phyloP scores from a whole-genome alignment of 768 basidiomycete genomes.

The Paxillus involutus region DNA sequence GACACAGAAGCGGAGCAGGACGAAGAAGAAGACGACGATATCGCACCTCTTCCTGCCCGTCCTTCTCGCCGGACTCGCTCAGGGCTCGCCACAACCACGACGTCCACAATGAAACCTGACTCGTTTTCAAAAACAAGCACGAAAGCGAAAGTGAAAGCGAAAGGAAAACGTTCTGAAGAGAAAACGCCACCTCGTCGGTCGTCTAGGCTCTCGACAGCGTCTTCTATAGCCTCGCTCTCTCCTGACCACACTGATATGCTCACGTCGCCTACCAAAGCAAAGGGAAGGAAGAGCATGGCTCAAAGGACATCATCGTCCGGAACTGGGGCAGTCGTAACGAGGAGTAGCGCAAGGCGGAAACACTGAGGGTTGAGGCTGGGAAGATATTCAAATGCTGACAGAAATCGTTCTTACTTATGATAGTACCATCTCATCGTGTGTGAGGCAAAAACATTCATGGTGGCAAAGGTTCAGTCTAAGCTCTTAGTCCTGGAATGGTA shows the following conservation, averaged over 20 bases:
- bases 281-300: slow-evolving; percentile 21
- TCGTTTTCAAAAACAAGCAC: slow-evolving; percentile 1
- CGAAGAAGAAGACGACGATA: slow-evolving; percentile 33
- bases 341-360: slow-evolving; percentile 33
- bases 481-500: no score
- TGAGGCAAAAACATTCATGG: no score
- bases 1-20: slow-evolving; percentile 23
- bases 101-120: slow-evolving; percentile 7
- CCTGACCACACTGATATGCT: slow-evolving; percentile 25
- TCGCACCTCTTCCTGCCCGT: slow-evolving; percentile 33
- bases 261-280: slow-evolving; percentile 23
- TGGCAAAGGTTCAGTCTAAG: no score
- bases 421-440: no score
- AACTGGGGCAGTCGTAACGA: slow-evolving; percentile 19
- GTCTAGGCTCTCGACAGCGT: slow-evolving; percentile 37
- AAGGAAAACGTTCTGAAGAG: slow-evolving; percentile 15
- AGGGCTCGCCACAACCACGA: slow-evolving; percentile 9
- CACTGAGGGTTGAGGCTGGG: slow-evolving; percentile 7
- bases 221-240: slow-evolving; percentile 28
- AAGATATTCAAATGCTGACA: slow-evolving; percentile 1
- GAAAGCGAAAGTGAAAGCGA: slow-evolving; percentile 20
- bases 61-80: slow-evolving; percentile 21
- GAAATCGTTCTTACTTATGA: background rate
- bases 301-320: slow-evolving; percentile 9
- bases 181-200: slow-evolving; percentile 35